Evolutionary conservation across 331 rosid species (phyloP).

Genomic region (Malus hybrid): DNA sequence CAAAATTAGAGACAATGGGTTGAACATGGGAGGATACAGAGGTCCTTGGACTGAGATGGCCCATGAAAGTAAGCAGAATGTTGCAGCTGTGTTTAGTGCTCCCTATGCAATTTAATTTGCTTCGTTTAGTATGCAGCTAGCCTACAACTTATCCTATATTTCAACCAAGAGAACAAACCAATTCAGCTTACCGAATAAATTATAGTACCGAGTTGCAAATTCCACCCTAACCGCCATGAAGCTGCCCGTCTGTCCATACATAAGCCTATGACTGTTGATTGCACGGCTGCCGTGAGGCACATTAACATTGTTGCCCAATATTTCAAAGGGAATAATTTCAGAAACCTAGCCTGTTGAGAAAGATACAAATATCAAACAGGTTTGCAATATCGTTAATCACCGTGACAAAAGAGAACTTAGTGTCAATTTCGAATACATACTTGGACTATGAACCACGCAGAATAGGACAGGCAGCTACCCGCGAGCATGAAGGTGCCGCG

Average conservation of each 20-base stretch:
- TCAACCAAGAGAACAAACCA: neutral
- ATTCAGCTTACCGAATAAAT: constrained; percentile 44
- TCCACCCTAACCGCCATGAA: constrained; percentile 53
- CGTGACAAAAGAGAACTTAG: no score
- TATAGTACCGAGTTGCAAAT: constrained; percentile 54
- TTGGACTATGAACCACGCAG: constrained; percentile 52
- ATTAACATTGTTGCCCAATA: constrained; percentile 48
- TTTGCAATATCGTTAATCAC: no score
- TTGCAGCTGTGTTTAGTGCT: constrained; percentile 43
- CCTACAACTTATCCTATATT: neutral
- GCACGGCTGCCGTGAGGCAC: constrained; percentile 50
- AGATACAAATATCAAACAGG: no score
- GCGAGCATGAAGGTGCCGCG: constrained; percentile 51
- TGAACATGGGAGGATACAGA: constrained; percentile 66
- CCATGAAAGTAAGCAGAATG: constrained; percentile 58
- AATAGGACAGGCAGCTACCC: constrained; percentile 35
- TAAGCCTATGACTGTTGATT: constrained; percentile 32
- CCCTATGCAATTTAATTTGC: constrained; percentile 32
- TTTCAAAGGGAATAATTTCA: constrained; percentile 40
- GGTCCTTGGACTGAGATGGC: constrained; percentile 47
- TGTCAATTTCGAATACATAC: constrained; percentile 15
- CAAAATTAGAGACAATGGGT: constrained; percentile 51
- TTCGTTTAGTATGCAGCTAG: neutral
- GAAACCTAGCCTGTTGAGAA: constrained; percentile 30
- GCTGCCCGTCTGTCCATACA: constrained; percentile 31